Evolutionary conservation across 306 rosid species (phyloP).

Genomic region (Trifolium subterraneum): DNA sequence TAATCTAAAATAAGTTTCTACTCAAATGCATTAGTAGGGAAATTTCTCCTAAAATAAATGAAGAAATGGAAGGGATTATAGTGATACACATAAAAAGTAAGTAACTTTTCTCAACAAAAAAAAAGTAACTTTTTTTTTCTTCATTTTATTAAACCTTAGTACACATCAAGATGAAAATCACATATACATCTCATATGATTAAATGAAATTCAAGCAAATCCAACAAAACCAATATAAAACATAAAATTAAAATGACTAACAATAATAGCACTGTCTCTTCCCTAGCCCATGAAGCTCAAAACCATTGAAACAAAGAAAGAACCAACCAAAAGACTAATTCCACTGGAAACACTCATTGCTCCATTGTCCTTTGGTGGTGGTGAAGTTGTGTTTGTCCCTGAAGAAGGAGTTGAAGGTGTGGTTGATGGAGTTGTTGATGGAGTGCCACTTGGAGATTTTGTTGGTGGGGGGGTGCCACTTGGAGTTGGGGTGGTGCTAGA

Average conservation of each 20-base stretch:
- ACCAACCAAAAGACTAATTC: slow-evolving; percentile 48
- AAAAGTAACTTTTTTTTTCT: too few species aligned
- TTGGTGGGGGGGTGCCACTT: slow-evolving; percentile 39
- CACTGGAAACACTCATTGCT: slow-evolving; percentile 35
- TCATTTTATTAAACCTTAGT: not conserved
- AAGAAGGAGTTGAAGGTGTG: slow-evolving; percentile 41
- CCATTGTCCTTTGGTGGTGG: slow-evolving; percentile 45
- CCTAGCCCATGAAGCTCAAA: slow-evolving; percentile 61
- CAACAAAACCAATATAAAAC: slow-evolving; percentile 36
- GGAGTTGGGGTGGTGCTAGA: slow-evolving; percentile 49
- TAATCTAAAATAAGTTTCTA: too few species aligned
- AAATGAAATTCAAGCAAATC: slow-evolving; percentile 42
- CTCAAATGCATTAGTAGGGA: too few species aligned
- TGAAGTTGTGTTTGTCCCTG: slow-evolving; percentile 39
- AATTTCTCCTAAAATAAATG: too few species aligned
- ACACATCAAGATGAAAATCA: slow-evolving; percentile 33
- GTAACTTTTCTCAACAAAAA: too few species aligned
- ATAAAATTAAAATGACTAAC: not conserved
- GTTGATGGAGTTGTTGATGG: slow-evolving; percentile 44
- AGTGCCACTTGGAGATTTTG: slow-evolving; percentile 35
- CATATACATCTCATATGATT: slow-evolving; percentile 19
- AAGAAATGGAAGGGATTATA: too few species aligned
- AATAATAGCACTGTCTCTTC: slow-evolving; percentile 69
- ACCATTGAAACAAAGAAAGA: slow-evolving; percentile 41
- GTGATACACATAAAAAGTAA: slow-evolving; percentile 18